These are phyloP conservation scores for Phylloporus sp. DNA, from an alignment of 768 basidiomycete genomes.

Conservation along the genomic window DNA sequence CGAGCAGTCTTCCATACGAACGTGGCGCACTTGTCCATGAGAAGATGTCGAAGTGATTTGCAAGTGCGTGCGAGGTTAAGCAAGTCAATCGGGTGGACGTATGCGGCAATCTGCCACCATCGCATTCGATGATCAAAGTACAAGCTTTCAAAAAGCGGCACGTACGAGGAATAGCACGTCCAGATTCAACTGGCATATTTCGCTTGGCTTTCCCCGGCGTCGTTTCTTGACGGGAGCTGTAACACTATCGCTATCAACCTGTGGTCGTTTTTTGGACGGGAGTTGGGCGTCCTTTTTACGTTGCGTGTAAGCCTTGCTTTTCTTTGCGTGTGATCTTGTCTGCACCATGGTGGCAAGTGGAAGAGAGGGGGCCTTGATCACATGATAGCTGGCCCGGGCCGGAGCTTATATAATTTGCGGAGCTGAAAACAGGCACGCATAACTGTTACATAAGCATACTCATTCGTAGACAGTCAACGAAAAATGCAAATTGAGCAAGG, in stretches of 20 bases:
- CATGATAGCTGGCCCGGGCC: no score
- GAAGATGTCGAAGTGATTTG: neutral
- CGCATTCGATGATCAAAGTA: neutral
- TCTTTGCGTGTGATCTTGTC: neutral
- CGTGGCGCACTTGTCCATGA: neutral
- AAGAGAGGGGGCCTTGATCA: no score
- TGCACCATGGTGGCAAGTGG: neutral
- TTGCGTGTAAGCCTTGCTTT: no score
- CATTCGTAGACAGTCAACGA: neutral
- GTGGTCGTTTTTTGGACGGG: neutral
- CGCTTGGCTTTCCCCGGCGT: neutral
- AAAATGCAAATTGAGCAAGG: no score
- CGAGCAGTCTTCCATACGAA: neutral
- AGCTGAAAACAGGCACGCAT: neutral
- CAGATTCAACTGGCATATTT: constrained; percentile 2
- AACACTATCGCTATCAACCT: no score
- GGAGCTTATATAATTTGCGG: no score
- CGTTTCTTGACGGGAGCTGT: neutral
- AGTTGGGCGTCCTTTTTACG: neutral
- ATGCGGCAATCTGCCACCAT: neutral
- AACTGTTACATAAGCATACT: neutral
- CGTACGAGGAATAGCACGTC: constrained; percentile 7
- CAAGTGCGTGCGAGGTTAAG: constrained; percentile 1
- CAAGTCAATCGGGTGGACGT: neutral
- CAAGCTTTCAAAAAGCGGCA: neutral